Evolutionary conservation across 352 stramenopile genomes (phyloP).

Genomic region (Globisporangium alternatum): DNA sequence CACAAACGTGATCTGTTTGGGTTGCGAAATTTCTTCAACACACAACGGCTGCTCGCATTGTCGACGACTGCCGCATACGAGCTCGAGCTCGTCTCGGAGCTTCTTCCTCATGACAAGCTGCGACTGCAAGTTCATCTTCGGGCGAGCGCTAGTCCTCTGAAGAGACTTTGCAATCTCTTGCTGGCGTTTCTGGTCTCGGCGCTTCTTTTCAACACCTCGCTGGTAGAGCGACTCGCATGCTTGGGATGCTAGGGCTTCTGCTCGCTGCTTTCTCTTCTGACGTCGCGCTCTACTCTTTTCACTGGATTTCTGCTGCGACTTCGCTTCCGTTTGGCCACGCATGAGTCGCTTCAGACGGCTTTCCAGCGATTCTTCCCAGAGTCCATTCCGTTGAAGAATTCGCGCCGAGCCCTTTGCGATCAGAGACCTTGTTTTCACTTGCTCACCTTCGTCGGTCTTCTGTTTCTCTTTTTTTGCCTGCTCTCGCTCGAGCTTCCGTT

Average conservation of each 20-base stretch:
- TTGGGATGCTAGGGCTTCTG: conserved; percentile 20
- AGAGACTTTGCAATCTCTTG: conserved; percentile 21
- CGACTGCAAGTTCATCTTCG: conserved; percentile 36
- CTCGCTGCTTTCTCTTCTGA: conserved; percentile 16
- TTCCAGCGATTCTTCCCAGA: conserved; percentile 42
- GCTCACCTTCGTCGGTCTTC: conserved; percentile 12
- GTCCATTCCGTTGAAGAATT: conserved; percentile 54
- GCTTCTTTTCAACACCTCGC: conserved; percentile 36
- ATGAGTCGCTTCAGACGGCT: conserved; percentile 32
- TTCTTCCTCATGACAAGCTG: conserved; percentile 35
- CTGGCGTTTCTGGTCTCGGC: conserved; percentile 24
- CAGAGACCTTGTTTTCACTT: conserved; percentile 18
- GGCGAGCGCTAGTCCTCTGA: conserved; percentile 21
- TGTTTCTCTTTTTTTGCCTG: conserved; percentile 22
- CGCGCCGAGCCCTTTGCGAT: conserved; percentile 45
- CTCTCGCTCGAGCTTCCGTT: conserved; percentile 21
- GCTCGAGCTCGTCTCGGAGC: conserved; percentile 31
- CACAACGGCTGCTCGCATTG: conserved; percentile 3
- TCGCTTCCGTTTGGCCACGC: not conserved
- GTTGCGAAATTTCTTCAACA: not conserved
- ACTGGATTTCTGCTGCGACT: conserved; percentile 11
- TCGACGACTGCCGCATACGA: conserved; percentile 24
- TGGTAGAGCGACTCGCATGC: conserved; percentile 57
- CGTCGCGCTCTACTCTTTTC: conserved; percentile 13
- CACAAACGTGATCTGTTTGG: conserved; percentile 27